Evolutionary conservation across 805 yeast species (phyloP).

Genomic region (Wickerhamomyces pijperi): DNA sequence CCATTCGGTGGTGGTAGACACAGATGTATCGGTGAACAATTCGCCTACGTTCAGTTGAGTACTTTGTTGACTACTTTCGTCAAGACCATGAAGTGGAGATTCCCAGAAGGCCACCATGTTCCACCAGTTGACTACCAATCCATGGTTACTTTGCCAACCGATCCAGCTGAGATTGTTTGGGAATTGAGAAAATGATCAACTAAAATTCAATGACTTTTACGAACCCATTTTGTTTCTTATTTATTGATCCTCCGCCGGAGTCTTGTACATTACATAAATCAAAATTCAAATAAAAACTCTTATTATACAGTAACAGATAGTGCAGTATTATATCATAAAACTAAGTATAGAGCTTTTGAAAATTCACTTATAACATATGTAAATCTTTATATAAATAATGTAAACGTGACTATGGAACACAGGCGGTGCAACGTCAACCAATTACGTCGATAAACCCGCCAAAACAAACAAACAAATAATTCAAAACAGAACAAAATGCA

Average conservation of each 20-base stretch:
- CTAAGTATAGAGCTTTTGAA: too few species aligned
- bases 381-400: too few species aligned
- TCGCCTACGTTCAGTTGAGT: constrained; percentile 90
- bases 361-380: too few species aligned
- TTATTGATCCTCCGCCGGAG: background rate
- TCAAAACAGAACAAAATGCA: background rate
- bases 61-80: constrained; percentile 67
- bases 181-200: constrained; percentile 39
- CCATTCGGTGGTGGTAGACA: constrained; percentile 99
- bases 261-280: too few species aligned
- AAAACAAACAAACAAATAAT: background rate
- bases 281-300: too few species aligned
- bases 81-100: constrained; percentile 68
- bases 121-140: constrained; percentile 73
- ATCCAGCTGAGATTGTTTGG: constrained; percentile 66
- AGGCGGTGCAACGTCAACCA: too few species aligned
- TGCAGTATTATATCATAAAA: too few species aligned
- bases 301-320: too few species aligned
- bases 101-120: constrained; percentile 40
- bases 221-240: background rate
- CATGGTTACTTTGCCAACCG: constrained; percentile 86
- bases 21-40: constrained; percentile 98
- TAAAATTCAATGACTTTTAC: background rate
- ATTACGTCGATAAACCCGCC: too few species aligned
- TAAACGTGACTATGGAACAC: too few species aligned